Evolutionary conservation across 768 basidiomycete species (phyloP).

Genomic region (Leucosporidium creatinivorum): DNA sequence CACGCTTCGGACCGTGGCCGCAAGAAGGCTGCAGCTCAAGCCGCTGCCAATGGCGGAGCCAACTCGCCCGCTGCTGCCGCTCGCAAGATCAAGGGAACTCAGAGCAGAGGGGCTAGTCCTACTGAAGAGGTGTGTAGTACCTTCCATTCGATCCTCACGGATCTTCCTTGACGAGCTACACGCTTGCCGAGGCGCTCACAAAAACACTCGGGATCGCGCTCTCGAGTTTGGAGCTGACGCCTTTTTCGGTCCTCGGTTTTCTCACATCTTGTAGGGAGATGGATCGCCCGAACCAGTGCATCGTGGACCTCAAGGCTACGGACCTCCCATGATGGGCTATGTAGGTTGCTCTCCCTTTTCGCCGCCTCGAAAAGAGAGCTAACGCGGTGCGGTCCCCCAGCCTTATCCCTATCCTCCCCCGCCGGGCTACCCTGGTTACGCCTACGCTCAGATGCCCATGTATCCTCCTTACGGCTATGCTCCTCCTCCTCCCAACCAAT

Average conservation of each 20-base stretch:
- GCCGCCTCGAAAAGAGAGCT: background rate
- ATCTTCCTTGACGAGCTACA: no score
- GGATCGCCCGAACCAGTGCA: conserved; percentile 1
- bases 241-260: no score
- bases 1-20: conserved; percentile 47
- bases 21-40: conserved; percentile 31
- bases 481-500: conserved; percentile 9
- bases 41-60: conserved; percentile 40
- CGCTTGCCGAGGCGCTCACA: no score
- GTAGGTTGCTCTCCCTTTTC: conserved; percentile 3
- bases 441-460: conserved; percentile 29
- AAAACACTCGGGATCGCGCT: no score
- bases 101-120: conserved; percentile 20
- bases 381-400: background rate
- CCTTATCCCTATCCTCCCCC: conserved; percentile 29
- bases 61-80: conserved; percentile 53
- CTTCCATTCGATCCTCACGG: background rate
- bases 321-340: conserved; percentile 29
- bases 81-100: conserved; percentile 37
- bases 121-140: conserved; percentile 17
- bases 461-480: conserved; percentile 26
- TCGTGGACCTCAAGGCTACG: conserved; percentile 5
- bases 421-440: conserved; percentile 25
- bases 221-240: background rate
- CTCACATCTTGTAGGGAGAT: background rate